Percentiles rank a stretch among this genome's conserved stretches.
Conservation (phyloP, 2,329 filamentous ascomycete genomes). For the Aspergillus sergii region DNA sequence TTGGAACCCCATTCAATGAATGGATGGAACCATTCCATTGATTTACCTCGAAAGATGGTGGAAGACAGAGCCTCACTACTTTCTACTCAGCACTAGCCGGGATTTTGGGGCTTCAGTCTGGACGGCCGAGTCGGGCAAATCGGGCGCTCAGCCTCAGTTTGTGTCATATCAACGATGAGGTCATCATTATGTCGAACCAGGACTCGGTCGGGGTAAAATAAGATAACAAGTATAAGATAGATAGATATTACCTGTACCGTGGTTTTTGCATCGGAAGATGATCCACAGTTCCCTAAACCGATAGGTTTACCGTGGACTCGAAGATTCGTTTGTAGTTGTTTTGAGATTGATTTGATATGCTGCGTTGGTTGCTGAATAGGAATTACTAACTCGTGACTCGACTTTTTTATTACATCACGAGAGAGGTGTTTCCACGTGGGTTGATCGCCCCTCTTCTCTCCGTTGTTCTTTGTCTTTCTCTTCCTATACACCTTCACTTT, state of each 20-base stretch:
- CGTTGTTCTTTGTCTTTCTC: not conserved
- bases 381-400: not conserved
- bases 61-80: not conserved
- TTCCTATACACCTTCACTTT: not conserved
- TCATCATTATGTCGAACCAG: constrained; percentile 10
- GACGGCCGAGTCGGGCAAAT: not conserved
- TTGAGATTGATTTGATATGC: not conserved
- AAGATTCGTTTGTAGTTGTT: not conserved
- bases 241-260: not conserved
- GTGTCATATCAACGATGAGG: constrained; percentile 7
- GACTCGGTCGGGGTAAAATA: not conserved
- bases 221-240: not conserved
- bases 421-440: constrained; percentile 13
- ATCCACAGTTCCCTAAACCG: not conserved
- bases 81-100: no score
- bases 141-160: constrained; percentile 1
- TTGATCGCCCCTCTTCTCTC: not conserved
- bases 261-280: not conserved
- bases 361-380: not conserved
- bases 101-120: not conserved
- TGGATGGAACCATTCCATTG: not conserved
- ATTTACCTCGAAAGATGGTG: not conserved
- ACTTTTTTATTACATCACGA: constrained; percentile 17
- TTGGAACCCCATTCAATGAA: not conserved
- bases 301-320: not conserved